Evolutionary conservation across 352 stramenopile species (phyloP).

Genomic region (Phytophthora niederhauseri): DNA sequence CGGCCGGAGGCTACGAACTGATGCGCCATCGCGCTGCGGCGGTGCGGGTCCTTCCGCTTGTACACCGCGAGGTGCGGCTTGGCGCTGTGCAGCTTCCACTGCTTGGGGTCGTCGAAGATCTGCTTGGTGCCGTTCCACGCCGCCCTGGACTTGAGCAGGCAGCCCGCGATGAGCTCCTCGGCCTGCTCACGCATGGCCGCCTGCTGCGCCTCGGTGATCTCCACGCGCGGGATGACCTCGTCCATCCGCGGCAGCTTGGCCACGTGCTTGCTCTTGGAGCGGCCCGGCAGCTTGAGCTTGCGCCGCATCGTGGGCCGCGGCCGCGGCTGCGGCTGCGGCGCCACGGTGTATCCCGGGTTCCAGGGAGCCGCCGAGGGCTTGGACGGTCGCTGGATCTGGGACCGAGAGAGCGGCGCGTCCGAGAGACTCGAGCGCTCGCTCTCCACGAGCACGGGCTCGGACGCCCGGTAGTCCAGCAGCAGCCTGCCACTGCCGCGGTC

Average conservation of each 20-base stretch:
- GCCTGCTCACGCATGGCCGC: slow-evolving; percentile 37
- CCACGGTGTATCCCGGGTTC: slow-evolving; percentile 8
- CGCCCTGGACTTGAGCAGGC: slow-evolving; percentile 48
- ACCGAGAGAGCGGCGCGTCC: slow-evolving; percentile 32
- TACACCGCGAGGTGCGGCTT: slow-evolving; percentile 63
- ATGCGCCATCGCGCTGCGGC: slow-evolving; percentile 26
- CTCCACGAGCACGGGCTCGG: slow-evolving; percentile 34
- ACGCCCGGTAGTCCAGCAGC: slow-evolving; percentile 37
- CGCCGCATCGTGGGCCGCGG: slow-evolving; percentile 23
- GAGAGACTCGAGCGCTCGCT: slow-evolving; percentile 39
- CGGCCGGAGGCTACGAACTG: slow-evolving; percentile 65
- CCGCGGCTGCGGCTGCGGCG: slow-evolving; percentile 6
- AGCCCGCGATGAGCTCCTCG: slow-evolving; percentile 44
- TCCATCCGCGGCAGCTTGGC: slow-evolving; percentile 42
- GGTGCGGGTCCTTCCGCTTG: slow-evolving; percentile 37
- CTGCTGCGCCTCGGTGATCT: slow-evolving; percentile 37
- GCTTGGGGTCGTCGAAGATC: slow-evolving; percentile 64
- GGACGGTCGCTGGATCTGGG: slow-evolving; percentile 32
- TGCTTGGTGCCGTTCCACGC: slow-evolving; percentile 65
- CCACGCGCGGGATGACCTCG: slow-evolving; percentile 41
- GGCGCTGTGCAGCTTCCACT: slow-evolving; percentile 67
- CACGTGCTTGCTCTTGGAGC: slow-evolving; percentile 31
- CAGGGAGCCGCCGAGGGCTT: slow-evolving; percentile 24
- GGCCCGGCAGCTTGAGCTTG: slow-evolving; percentile 36
- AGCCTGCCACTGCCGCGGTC: slow-evolving; percentile 26